A percentile compares a stretch with the other conserved stretches of the same genome.
Evolutionary conservation across 2,329 filamentous ascomycete species (phyloP).

Genomic region (Pseudogymnoascus sp.): DNA sequence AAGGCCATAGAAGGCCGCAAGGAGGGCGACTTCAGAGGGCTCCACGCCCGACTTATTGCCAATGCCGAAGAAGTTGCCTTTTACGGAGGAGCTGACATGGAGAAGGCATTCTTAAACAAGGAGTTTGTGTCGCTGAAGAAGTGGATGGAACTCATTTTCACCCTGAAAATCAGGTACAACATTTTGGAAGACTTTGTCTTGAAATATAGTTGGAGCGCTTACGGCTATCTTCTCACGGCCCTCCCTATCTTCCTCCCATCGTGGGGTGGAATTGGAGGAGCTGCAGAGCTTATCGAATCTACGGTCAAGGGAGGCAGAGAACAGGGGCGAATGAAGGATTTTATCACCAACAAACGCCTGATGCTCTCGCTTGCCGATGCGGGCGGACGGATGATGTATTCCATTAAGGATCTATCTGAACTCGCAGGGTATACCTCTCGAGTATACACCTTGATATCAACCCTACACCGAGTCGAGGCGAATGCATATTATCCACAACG

Average conservation of each 20-base stretch:
- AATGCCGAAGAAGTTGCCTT: conserved; percentile 98
- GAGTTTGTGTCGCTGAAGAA: conserved; percentile 88
- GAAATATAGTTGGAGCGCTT: conserved; percentile 98
- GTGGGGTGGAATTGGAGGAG: conserved; percentile 79
- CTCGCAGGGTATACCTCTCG: conserved; percentile 92
- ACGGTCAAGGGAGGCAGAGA: conserved; percentile 55
- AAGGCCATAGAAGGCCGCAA: conserved; percentile 93
- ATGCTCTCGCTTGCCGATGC: conserved; percentile 97
- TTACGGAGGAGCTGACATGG: conserved; percentile 91
- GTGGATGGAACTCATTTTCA: conserved; percentile 99
- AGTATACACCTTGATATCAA: conserved; percentile 92
- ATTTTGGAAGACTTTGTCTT: conserved; percentile 97
- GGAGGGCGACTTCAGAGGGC: conserved; percentile 87
- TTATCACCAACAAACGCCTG: conserved; percentile 97
- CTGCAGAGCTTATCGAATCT: conserved; percentile 54
- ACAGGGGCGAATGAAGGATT: conserved; percentile 89
- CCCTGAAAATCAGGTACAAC: conserved; percentile 95
- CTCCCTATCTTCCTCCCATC: conserved; percentile 89
- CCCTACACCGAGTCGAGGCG: conserved; percentile 87
- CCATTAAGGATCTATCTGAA: conserved; percentile 94
- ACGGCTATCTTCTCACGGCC: conserved; percentile 89
- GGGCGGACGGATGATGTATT: conserved; percentile 98
- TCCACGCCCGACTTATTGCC: conserved; percentile 87
- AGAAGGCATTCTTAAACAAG: conserved; percentile 83
- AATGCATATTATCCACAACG: conserved; percentile 70